Evolutionary conservation across 2,329 filamentous ascomycete species (phyloP).

Genomic region (Xylaria sp.): DNA sequence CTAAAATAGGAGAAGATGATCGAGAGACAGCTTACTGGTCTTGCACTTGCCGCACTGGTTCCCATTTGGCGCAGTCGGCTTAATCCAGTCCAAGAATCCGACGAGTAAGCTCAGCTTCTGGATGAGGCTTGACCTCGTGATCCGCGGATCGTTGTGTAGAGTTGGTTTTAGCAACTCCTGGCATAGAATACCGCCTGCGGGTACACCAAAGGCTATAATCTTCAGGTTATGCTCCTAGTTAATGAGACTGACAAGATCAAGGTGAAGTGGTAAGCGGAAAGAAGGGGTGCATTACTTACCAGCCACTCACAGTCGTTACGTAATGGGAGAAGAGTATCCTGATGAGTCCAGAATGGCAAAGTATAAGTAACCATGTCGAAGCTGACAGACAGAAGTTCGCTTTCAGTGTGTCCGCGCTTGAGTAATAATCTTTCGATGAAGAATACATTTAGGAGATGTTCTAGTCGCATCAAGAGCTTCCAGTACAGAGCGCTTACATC

Average conservation of each 20-base stretch:
- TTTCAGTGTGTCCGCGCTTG: conserved; percentile 55
- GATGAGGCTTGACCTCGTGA: conserved; percentile 61
- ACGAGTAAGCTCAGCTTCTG: conserved; percentile 64
- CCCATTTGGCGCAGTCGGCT: conserved; percentile 60
- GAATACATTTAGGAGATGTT: conserved; percentile 68
- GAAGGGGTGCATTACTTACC: conserved; percentile 47
- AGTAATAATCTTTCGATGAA: conserved; percentile 67
- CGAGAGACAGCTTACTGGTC: conserved; percentile 31
- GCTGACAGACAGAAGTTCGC: conserved; percentile 57
- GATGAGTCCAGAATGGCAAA: conserved; percentile 61
- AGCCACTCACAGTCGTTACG: conserved; percentile 62
- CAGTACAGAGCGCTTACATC: conserved; percentile 53
- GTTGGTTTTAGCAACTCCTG: conserved; percentile 61
- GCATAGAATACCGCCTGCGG: conserved; percentile 62
- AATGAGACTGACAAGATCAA: neutral
- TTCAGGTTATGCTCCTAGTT: conserved; percentile 35
- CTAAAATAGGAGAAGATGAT: neutral
- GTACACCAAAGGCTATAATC: conserved; percentile 63
- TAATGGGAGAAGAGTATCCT: conserved; percentile 56
- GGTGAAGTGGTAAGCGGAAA: neutral
- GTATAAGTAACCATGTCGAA: conserved; percentile 56
- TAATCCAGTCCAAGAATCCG: conserved; percentile 63
- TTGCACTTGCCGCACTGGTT: conserved; percentile 60
- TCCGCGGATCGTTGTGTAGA: conserved; percentile 48
- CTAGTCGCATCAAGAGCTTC: conserved; percentile 60